Conservation (phyloP, 169 alveolate genomes). For the Plasmodium vivax region DNA sequence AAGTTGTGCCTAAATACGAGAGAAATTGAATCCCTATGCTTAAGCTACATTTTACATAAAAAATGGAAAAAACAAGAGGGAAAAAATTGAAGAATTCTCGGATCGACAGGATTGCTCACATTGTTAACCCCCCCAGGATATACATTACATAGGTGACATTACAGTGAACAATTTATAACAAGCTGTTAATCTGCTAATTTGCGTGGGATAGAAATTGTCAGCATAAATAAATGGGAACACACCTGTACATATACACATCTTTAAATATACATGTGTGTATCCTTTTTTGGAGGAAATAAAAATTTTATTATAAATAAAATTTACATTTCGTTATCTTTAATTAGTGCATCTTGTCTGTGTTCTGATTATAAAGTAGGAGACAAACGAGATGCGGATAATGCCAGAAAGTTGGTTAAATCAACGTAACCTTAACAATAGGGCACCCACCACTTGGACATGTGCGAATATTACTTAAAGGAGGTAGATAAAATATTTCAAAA, state of each 20-base stretch:
- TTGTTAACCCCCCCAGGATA: neutral
- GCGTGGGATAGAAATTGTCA: neutral
- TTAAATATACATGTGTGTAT: neutral
- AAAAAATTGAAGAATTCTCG: neutral
- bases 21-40: neutral
- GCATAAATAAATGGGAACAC: neutral
- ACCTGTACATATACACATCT: neutral
- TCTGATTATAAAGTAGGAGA: neutral
- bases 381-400: neutral
- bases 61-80: conserved; percentile 4
- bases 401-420: neutral
- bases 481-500: no score
- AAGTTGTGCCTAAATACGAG: neutral
- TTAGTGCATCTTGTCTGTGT: neutral
- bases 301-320: neutral
- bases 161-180: neutral
- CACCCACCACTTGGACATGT: neutral
- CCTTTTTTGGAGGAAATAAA: neutral
- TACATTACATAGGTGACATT: neutral
- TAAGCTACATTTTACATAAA: neutral
- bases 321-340: neutral
- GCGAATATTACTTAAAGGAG: neutral
- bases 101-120: neutral
- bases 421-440: neutral
- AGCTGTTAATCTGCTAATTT: neutral